Percentiles rank a stretch among this genome's conserved stretches.
Evolutionary conservation across 2,329 filamentous ascomycete genomes (phyloP).

Genomic region (Tothia fuscella): DNA sequence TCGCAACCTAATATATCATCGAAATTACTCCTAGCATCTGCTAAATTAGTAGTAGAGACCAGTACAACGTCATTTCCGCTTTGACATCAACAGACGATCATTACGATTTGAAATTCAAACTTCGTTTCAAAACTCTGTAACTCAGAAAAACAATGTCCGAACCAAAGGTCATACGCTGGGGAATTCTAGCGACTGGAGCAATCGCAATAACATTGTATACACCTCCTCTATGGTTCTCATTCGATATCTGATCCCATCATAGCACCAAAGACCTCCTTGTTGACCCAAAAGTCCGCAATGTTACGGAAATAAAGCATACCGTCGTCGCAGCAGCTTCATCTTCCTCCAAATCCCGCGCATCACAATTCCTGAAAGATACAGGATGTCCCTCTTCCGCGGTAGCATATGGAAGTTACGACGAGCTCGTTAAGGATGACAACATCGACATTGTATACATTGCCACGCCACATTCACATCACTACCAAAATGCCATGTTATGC

Average conservation of each 20-base stretch:
- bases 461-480: conserved; percentile 86
- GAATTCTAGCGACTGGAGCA: conserved; percentile 37
- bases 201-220: conserved; percentile 34
- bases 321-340: conserved; percentile 74
- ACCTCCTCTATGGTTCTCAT: background rate
- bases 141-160: background rate
- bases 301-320: conserved; percentile 62
- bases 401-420: conserved; percentile 70
- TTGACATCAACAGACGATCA: too few relatives aligned
- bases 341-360: conserved; percentile 55
- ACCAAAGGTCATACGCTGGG: conserved; percentile 29
- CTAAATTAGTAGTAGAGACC: too few relatives aligned
- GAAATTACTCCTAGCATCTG: too few relatives aligned
- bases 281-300: conserved; percentile 57
- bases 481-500: conserved; percentile 79
- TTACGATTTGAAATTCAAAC: too few relatives aligned
- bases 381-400: conserved; percentile 56
- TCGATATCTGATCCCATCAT: conserved; percentile 5
- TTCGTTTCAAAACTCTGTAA: too few relatives aligned
- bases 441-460: conserved; percentile 83
- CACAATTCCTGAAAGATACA: conserved; percentile 59
- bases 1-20: too few relatives aligned
- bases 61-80: too few relatives aligned
- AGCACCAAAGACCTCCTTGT: conserved; percentile 54
- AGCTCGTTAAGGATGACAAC: conserved; percentile 65